phyloP scores from a whole-genome alignment of 805 yeast genomes.

The Lachancea mirantina region DNA sequence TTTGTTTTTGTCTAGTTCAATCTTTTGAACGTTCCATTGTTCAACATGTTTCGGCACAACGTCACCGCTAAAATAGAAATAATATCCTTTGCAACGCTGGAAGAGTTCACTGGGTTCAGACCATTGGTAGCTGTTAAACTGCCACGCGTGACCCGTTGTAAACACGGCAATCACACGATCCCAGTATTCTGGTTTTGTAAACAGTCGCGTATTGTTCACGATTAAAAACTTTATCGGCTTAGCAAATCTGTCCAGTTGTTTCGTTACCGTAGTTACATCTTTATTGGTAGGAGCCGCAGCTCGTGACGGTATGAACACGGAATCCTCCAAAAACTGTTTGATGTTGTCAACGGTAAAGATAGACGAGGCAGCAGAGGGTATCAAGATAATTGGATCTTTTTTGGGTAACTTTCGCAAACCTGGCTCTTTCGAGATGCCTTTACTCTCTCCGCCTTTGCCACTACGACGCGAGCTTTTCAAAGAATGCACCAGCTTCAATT shows the following conservation, averaged over 20 bases:
- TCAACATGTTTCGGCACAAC: constrained; percentile 64
- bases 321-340: constrained; percentile 64
- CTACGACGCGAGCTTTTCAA: constrained; percentile 34
- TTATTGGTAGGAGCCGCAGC: constrained; percentile 31
- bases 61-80: constrained; percentile 70
- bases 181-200: constrained; percentile 95
- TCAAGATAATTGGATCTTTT: constrained; percentile 62
- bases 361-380: constrained; percentile 77
- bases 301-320: constrained; percentile 51
- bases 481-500: constrained; percentile 48
- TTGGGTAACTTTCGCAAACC: constrained; percentile 9
- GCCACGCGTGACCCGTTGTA: constrained; percentile 98
- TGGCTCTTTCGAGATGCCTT: constrained; percentile 18
- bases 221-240: constrained; percentile 41
- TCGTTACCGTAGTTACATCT: constrained; percentile 27
- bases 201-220: constrained; percentile 81
- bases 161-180: constrained; percentile 91
- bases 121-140: constrained; percentile 81
- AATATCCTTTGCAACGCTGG: constrained; percentile 78
- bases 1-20: constrained; percentile 71
- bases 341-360: constrained; percentile 58
- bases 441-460: constrained; percentile 16
- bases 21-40: constrained; percentile 83
- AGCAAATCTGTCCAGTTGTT: constrained; percentile 26
- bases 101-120: constrained; percentile 72